Base-by-base conservation (phyloP, 2,329 filamentous ascomycete species). In the Paracoccidioides lutzii region DNA sequence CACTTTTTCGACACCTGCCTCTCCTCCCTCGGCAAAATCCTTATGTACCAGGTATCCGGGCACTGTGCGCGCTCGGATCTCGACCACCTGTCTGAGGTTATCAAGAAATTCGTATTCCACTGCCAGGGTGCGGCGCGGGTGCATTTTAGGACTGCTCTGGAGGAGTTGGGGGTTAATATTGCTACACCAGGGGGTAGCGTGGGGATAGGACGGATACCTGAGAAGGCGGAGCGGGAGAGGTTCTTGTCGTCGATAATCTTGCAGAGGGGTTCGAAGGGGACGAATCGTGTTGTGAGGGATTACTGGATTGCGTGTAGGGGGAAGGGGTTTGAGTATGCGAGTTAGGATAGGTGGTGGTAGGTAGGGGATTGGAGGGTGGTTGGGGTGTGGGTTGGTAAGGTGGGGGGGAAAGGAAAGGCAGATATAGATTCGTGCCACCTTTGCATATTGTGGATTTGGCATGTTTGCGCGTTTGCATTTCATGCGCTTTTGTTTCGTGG, bases 271-370 rank as follows among this genome's bases (percentile, higher is more conserved):
- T 65, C 65, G 30, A 64, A 68, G 48, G 67, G 66, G 38, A 74
- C 73, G 4, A 64, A 66, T 53, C 66, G 72, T 40, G 57, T 73
- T 56, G 68, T 71, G 15, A 70, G 68, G 35, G 61, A 68, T 2
- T 74, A 75, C 56, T 76, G 73, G 73, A 59, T 75, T 28, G 68
- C 69, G 55, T 75, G 73, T 58, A 69, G 71, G 28, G 73, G 73
- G 2, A 65, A 67, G 54, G 66, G 66, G 6, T 73, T 72, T 60
- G 69, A 69, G 54, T 73, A 73, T 62, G 61, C 65, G 50, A 50
- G 53, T 15, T 50, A 55, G 14, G 3, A 4, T 5, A 48, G 43
- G 10, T 22, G 22, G 22, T 22, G 40, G n/a, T n/a, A 37, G 15
- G 14, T 38, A n/a, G 7, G n/a, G 15, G 42, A 32, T 15, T n/a